Base-by-base conservation (phyloP, 2,329 filamentous ascomycete species). In the Helminthosporium solani region DNA sequence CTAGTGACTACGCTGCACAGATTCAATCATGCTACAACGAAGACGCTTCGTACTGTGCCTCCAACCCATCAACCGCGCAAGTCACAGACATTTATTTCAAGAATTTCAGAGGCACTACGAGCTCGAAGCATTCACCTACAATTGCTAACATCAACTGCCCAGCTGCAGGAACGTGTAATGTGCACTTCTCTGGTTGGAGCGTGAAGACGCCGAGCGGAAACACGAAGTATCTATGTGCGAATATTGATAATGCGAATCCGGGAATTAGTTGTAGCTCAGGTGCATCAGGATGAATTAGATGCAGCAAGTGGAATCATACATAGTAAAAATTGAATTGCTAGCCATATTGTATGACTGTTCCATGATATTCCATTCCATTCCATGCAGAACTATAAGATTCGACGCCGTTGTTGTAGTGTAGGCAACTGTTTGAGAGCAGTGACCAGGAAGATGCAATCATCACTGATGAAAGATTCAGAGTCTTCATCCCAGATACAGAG, bases 101-200 rank as follows among this genome's bases (percentile, higher is more conserved):
- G 35, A 40, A 42, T 20, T 50, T 50, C 36, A 39, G 34, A 20
- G 47, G 47, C 11, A 37, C 38, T 1, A 43, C 39, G 8, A 49
- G 43, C 23, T 30, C 33, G 1, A 49, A 49, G 42, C 46, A 49
- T 23, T 12, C 27, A 2, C 33, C 38, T 18, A 41, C 38, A 3
- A n/a, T 46, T 9, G 47, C 42, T 20, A 49, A 49, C 27, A 46
- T 49, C 27, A 49, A 47, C 19, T 50, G 47, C 30, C 47, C 47
- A 0, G 19, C 20, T 3, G 40, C 12, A 3, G 44, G 47, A 6
- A 50, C 25, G 31, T 50, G 47, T 28, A 30, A 46, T 16, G 25
- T 50, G 14, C 23, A 46, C 18, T 39, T 50, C 33, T 37, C 35
- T 16, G 41, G 23, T 11, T 43, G 39, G 47, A 34, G 21, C 3